Conservation (phyloP, 2,329 filamentous ascomycete genomes). For the Exophiala dermatitidis region DNA sequence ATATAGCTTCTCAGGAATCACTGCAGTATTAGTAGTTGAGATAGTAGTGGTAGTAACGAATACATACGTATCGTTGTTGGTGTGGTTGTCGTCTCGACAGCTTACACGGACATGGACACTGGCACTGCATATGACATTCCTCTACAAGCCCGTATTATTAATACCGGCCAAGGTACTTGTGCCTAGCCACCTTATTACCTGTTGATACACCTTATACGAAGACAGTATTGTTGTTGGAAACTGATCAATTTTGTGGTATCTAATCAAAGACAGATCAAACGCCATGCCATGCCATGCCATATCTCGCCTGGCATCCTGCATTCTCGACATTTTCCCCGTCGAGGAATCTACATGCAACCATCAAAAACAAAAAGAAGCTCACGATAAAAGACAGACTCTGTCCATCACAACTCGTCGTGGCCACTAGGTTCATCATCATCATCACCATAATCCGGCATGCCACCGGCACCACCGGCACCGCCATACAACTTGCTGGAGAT, state of each 20-base stretch:
- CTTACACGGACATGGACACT: too few species aligned
- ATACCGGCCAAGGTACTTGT: too few species aligned
- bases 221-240: background rate
- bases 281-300: background rate
- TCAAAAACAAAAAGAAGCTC: slow-evolving; percentile 12
- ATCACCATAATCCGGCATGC: slow-evolving; percentile 51
- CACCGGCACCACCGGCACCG: slow-evolving; percentile 59
- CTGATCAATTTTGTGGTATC: slow-evolving; percentile 13
- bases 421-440: slow-evolving; percentile 53
- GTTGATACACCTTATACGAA: too few species aligned
- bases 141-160: too few species aligned
- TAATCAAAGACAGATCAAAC: slow-evolving; percentile 9
- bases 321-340: slow-evolving; percentile 2
- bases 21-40: too few species aligned
- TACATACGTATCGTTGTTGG: background rate
- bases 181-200: too few species aligned
- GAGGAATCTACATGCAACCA: slow-evolving; percentile 15
- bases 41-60: too few species aligned
- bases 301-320: background rate
- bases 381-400: slow-evolving; percentile 2
- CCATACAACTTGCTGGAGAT: slow-evolving; percentile 98
- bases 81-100: background rate
- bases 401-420: slow-evolving; percentile 65
- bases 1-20: too few species aligned
- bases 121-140: too few species aligned